Conservation (phyloP, 2,329 filamentous ascomycete species). For the Metarhizium rileyi region DNA sequence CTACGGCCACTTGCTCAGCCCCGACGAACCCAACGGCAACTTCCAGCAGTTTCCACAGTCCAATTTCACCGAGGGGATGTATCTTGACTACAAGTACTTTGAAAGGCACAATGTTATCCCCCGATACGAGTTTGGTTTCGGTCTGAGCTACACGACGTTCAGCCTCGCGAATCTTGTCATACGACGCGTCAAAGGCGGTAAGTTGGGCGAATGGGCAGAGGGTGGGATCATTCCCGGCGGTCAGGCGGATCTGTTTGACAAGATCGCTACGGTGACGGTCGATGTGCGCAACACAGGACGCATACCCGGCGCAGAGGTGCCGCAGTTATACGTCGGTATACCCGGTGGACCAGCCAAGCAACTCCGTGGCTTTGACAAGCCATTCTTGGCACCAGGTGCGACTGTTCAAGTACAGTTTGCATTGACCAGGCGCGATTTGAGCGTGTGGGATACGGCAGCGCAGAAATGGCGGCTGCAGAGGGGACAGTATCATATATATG, state of each 20-base stretch:
- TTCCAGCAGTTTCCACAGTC: conserved; percentile 42
- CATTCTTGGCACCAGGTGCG: conserved; percentile 35
- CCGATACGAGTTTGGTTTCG: conserved; percentile 47
- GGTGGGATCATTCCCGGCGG: conserved; percentile 33
- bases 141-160: conserved; percentile 47
- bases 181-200: conserved; percentile 10
- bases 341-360: conserved; percentile 43
- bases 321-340: conserved; percentile 38
- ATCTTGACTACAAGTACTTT: conserved; percentile 46
- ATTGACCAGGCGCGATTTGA: conserved; percentile 54
- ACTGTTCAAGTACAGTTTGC: conserved; percentile 37
- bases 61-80: conserved; percentile 41
- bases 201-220: conserved; percentile 26
- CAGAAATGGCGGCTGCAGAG: conserved; percentile 50
- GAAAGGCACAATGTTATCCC: conserved; percentile 37
- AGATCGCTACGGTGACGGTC: conserved; percentile 28
- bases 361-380: conserved; percentile 58
- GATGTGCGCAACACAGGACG: conserved; percentile 33
- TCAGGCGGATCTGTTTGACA: conserved; percentile 37
- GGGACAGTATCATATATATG: conserved; percentile 33
- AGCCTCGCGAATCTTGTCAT: conserved; percentile 34
- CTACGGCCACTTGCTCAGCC: conserved; percentile 37
- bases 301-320: conserved; percentile 34
- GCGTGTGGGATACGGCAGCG: conserved; percentile 51
- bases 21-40: conserved; percentile 34